Percentiles rank a stretch among this genome's conserved stretches.
Conservation (phyloP, 306 rosid genomes). For the Chamaecrista fasciculata region DNA sequence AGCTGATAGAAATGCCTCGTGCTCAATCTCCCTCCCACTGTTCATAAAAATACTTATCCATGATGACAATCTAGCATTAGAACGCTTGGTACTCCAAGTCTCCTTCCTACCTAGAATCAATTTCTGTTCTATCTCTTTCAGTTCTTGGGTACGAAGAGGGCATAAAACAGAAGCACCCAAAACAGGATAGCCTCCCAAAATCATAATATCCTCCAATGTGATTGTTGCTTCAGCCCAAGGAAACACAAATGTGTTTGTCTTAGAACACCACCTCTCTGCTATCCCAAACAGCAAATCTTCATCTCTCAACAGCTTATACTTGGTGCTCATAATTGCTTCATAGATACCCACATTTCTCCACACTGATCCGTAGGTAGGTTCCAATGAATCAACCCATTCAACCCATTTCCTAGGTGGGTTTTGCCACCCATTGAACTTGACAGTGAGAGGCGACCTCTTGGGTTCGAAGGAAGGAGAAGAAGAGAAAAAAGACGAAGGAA, state of each 20-base stretch:
- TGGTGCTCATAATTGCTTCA: constrained; percentile 45
- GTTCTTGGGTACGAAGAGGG: constrained; percentile 19
- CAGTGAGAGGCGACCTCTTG: constrained; percentile 19
- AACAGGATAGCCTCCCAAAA: constrained; percentile 50
- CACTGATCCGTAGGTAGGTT: constrained; percentile 19
- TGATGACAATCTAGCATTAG: neutral
- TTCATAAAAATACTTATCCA: constrained; percentile 39
- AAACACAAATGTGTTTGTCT: constrained; percentile 44
- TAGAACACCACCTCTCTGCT: constrained; percentile 43
- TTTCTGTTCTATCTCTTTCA: constrained; percentile 30
- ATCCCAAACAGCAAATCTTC: constrained; percentile 24
- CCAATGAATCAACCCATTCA: constrained; percentile 38
- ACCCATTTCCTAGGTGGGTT: constrained; percentile 7
- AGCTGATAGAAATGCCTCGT: constrained; percentile 49
- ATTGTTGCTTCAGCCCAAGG: constrained; percentile 58
- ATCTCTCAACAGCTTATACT: neutral
- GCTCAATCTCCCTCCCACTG: constrained; percentile 52
- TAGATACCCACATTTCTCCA: constrained; percentile 49
- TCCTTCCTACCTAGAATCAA: constrained; percentile 13
- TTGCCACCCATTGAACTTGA: constrained; percentile 37
- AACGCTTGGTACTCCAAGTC: neutral
- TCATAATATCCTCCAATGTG: constrained; percentile 55
- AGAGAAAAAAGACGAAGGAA: neutral
- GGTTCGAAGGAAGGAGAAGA: neutral
- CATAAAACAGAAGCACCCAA: constrained; percentile 36